A percentile compares a stretch with the other conserved stretches of the same genome.
Conservation (phyloP, 1,284 basidiomycete species). For the Austropuccinia psidii region DNA sequence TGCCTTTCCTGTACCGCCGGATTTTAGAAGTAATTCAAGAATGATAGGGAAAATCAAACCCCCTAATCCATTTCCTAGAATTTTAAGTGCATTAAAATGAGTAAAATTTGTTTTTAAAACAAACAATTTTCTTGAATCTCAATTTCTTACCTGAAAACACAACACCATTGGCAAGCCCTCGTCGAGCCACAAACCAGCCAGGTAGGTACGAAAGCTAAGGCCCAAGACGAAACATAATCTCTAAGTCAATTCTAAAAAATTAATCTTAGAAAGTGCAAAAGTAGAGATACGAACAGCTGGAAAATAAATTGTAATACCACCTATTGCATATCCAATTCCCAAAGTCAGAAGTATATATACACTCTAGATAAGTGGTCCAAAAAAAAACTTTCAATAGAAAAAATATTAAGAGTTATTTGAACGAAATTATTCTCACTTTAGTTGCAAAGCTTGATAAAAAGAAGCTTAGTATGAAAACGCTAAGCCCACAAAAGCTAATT, state of each 20-base stretch:
- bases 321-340: constrained; percentile 29
- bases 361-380: neutral
- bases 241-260: neutral
- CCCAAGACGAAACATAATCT: neutral
- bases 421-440: neutral
- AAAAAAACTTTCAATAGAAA: neutral
- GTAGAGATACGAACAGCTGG: constrained; percentile 5
- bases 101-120: neutral
- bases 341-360: constrained; percentile 27
- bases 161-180: constrained; percentile 31
- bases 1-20: constrained; percentile 3
- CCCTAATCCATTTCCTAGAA: constrained; percentile 22
- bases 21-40: constrained; percentile 3
- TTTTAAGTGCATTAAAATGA: no score
- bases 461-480: constrained; percentile 9
- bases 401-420: neutral
- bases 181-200: constrained; percentile 21
- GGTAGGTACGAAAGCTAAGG: constrained; percentile 34
- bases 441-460: constrained; percentile 26
- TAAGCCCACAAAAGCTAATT: constrained; percentile 12
- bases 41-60: constrained; percentile 31
- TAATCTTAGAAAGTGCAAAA: neutral
- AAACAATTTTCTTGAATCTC: neutral
- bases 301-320: constrained; percentile 26
- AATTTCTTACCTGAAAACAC: constrained; percentile 28